These are phyloP conservation scores for Rickenella mellea DNA, from an alignment of 768 basidiomycete genomes.

Conservation along the genomic window DNA sequence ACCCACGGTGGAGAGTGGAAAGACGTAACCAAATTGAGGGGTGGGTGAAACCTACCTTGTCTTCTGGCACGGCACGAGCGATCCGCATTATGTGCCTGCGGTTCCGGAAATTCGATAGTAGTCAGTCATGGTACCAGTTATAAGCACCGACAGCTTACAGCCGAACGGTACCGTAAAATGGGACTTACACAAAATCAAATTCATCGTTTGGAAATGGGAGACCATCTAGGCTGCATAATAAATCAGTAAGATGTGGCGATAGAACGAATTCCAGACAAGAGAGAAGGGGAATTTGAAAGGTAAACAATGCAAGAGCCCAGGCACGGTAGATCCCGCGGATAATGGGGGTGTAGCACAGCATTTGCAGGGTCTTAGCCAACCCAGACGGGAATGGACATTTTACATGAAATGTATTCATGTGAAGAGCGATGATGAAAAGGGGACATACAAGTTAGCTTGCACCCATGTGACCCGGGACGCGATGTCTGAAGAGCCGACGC, in stretches of 20 bases:
- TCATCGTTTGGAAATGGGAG: slow-evolving; percentile 65
- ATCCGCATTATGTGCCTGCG: slow-evolving; percentile 60
- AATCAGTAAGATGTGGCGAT: slow-evolving; percentile 7
- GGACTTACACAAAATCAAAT: slow-evolving; percentile 67
- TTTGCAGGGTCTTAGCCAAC: no score
- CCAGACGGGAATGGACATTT: no score
- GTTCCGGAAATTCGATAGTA: no score
- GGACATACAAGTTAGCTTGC: slow-evolving; percentile 59
- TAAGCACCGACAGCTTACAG: neutral
- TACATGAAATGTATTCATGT: no score
- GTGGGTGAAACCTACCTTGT: slow-evolving; percentile 37
- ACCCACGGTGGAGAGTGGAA: no score
- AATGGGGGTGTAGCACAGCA: no score
- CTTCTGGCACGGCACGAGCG: slow-evolving; percentile 65
- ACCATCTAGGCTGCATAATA: slow-evolving; percentile 43
- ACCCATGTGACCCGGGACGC: slow-evolving; percentile 61
- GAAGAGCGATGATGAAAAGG: neutral
- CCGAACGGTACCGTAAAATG: neutral
- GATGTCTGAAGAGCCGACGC: slow-evolving; percentile 46
- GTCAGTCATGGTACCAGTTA: no score
- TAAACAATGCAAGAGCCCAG: neutral
- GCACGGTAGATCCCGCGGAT: no score
- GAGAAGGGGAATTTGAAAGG: slow-evolving; percentile 3
- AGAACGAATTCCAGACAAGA: slow-evolving; percentile 1
- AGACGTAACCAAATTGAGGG: neutral